Percentiles rank a stretch among this genome's conserved stretches.
Evolutionary conservation across 2,329 filamentous ascomycete genomes (phyloP).

Genomic region (Ascochyta pisi): DNA sequence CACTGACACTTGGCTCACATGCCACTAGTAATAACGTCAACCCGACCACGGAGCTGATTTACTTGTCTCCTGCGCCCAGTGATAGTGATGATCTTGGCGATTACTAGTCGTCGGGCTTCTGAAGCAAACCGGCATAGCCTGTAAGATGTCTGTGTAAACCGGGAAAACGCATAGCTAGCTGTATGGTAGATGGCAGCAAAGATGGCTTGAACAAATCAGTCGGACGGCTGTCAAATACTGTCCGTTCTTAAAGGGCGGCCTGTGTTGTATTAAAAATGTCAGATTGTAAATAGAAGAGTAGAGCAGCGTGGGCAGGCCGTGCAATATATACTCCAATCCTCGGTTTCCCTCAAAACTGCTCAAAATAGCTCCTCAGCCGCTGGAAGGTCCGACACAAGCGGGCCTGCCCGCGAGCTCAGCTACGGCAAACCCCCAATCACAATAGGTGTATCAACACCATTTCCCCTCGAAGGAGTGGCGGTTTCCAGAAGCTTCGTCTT

Average conservation of each 20-base stretch:
- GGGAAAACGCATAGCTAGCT: background rate
- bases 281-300: background rate
- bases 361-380: constrained; percentile 4
- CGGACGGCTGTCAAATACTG: too few relatives aligned
- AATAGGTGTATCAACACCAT: background rate
- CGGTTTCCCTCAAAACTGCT: constrained; percentile 5
- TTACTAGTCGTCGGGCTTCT: background rate
- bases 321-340: background rate
- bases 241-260: background rate
- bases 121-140: constrained; percentile 11
- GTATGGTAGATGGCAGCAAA: background rate
- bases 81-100: constrained; percentile 14
- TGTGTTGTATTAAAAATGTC: background rate
- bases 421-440: background rate
- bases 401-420: background rate
- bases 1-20: constrained; percentile 17
- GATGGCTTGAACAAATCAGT: background rate
- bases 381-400: background rate
- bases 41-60: background rate
- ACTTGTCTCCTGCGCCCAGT: constrained; percentile 8
- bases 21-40: constrained; percentile 16
- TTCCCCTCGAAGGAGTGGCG: background rate
- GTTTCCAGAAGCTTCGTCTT: constrained; percentile 21
- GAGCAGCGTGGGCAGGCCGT: background rate
- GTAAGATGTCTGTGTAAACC: background rate